Conservation (phyloP, 1,139 yeast species). For the Debaryomycetaceae sp. region DNA sequence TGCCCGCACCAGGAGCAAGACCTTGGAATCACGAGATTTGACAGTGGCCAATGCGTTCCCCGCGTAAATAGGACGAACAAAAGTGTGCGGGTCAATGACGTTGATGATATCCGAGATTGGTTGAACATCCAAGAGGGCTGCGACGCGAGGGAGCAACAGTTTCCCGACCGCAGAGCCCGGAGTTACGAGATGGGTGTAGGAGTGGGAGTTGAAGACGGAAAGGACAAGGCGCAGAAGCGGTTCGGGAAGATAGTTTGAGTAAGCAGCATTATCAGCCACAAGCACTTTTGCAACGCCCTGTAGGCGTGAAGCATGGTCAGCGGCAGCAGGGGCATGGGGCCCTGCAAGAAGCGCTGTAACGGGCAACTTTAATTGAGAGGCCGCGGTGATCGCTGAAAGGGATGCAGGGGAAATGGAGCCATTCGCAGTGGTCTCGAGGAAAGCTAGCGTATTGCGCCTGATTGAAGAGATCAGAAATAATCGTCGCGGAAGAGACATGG, state of each 20-base stretch:
- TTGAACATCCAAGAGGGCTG: slow-evolving; percentile 76
- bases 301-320: slow-evolving; percentile 26
- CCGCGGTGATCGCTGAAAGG: slow-evolving; percentile 55
- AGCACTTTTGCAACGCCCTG: slow-evolving; percentile 36
- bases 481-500: too few species aligned
- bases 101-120: slow-evolving; percentile 75
- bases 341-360: slow-evolving; percentile 55
- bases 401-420: slow-evolving; percentile 52
- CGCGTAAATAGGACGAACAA: slow-evolving; percentile 90
- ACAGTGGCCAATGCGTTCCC: slow-evolving; percentile 90
- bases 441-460: too few species aligned
- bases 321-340: slow-evolving; percentile 32
- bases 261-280: slow-evolving; percentile 37
- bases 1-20: slow-evolving; percentile 68
- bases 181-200: slow-evolving; percentile 60
- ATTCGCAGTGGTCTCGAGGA: slow-evolving; percentile 52
- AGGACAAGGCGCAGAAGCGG: slow-evolving; percentile 49
- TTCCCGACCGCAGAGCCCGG: slow-evolving; percentile 85
- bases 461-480: too few species aligned
- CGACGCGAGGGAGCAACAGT: slow-evolving; percentile 75
- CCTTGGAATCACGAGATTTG: slow-evolving; percentile 51
- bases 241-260: slow-evolving; percentile 55
- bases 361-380: slow-evolving; percentile 53
- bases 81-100: slow-evolving; percentile 58
- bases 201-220: slow-evolving; percentile 28